Evolutionary conservation across 345 rosid species (phyloP), one percentile per base, ranked within the genome.

Genomic region (Cardamine chenopodiifolia): DNA sequence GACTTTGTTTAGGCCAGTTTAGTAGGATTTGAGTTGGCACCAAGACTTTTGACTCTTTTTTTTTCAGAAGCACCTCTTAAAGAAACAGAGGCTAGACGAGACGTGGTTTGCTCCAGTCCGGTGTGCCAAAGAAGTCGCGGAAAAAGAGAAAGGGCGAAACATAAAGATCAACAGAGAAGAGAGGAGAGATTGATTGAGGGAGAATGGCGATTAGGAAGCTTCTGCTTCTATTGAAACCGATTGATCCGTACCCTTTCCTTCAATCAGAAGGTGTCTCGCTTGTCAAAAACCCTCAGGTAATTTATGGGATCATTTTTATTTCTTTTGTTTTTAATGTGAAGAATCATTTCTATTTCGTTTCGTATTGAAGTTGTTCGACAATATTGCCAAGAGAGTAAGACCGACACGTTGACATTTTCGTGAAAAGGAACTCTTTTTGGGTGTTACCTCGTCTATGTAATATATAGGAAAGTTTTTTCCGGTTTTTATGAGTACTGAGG

Each of bases 191-290:
- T 23, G 20, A 23, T 1, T 5, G 0, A 26, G 32, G n/a, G 35
- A 57, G 2, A 58, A 91, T 89, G 98, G 88, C 83, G 65, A 87
- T 85, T 67, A 88, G 86, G 75, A 87, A 85, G 81, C 83, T 93
- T 63, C 32, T 93, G 80, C 76, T 93, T 80, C 81, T 93, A 44
- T 66, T 90, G 83, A 94, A 91, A 77, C 96, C 97, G 28, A 81
- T 84, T 44, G 88, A 94, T 69, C 80, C 84, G 2, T 81, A 79
- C 76, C 85, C 88, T 31, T 69, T 82, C 37, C 79, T 76, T 58
- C 86, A 74, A 23, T 65, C 87, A 5, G 79, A 58, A 44, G 72
- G 70, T 13, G 62, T 63, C 54, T 79, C 89, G 63, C 77, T 62
- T 63, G 50, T 80, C 82, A 75, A 77, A 62, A 88, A 79, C 71